Conservation (phyloP, 495 filamentous ascomycete species). For the Glonium stellatum region DNA sequence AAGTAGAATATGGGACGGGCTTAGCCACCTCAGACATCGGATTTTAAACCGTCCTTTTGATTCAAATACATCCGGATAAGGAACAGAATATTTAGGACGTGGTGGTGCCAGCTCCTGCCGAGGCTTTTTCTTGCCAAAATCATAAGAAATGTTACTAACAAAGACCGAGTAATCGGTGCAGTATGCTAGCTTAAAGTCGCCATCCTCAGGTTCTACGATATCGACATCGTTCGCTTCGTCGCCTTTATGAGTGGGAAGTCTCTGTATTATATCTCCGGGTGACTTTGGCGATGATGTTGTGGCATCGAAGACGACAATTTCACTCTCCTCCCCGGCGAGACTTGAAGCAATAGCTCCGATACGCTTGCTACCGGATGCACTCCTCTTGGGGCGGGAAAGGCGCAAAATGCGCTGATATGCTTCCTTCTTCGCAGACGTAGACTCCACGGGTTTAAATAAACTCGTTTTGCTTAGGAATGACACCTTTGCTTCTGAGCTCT, state of each 20-base stretch:
- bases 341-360: constrained; percentile 71
- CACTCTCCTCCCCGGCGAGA: constrained; percentile 57
- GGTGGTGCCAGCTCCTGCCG: constrained; percentile 50
- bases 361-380: constrained; percentile 41
- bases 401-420: constrained; percentile 74
- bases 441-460: constrained; percentile 52
- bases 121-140: constrained; percentile 38
- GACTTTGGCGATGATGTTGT: constrained; percentile 44
- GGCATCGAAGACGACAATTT: constrained; percentile 77
- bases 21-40: constrained; percentile 57
- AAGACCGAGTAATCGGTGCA: constrained; percentile 73
- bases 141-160: constrained; percentile 45
- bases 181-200: constrained; percentile 66
- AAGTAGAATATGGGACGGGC: constrained; percentile 41
- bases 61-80: constrained; percentile 42
- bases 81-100: constrained; percentile 53
- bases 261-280: constrained; percentile 56
- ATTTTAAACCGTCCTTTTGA: constrained; percentile 32
- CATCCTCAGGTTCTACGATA: constrained; percentile 51
- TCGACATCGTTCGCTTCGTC: constrained; percentile 80
- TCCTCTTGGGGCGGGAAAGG: constrained; percentile 55
- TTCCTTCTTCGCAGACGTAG: constrained; percentile 46
- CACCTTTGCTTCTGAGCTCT: constrained; percentile 34
- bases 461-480: constrained; percentile 36
- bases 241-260: constrained; percentile 52